Conservation (phyloP, 2,329 filamentous ascomycete species). For the Fusarium phyllophilum region DNA sequence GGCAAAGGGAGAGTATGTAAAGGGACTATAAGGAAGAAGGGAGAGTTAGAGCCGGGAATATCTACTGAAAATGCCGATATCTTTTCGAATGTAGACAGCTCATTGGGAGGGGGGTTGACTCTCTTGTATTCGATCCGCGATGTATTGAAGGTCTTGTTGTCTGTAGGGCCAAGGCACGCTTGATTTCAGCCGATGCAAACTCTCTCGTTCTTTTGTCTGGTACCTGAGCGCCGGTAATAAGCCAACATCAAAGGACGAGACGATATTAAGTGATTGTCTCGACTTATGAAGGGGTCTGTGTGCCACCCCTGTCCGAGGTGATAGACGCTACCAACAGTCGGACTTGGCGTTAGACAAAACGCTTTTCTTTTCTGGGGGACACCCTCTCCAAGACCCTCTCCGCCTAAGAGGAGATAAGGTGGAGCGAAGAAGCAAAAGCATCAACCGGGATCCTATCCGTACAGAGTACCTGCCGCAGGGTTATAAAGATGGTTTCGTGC, state of each 20-base stretch:
- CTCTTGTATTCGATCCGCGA: constrained; percentile 47
- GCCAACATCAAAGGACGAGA: constrained; percentile 39
- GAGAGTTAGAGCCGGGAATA: constrained; percentile 35
- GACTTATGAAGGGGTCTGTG: constrained; percentile 47
- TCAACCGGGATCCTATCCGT: constrained; percentile 45
- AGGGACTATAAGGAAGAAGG: constrained; percentile 42
- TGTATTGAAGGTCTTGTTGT: constrained; percentile 38
- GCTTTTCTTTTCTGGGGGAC: constrained; percentile 18
- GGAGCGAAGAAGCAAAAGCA: constrained; percentile 44
- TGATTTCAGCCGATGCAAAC: constrained; percentile 42
- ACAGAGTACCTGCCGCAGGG: constrained; percentile 37
- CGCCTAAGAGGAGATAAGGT: constrained; percentile 32
- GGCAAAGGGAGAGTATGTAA: constrained; percentile 39
- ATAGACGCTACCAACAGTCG: constrained; percentile 42
- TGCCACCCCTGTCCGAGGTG: constrained; percentile 45
- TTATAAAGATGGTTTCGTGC: constrained; percentile 33
- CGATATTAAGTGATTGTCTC: constrained; percentile 48
- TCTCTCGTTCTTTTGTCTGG: constrained; percentile 44
- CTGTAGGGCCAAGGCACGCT: constrained; percentile 32
- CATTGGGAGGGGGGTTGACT: constrained; percentile 41
- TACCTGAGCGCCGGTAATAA: constrained; percentile 47
- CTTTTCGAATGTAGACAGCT: constrained; percentile 33
- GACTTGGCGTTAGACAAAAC: constrained; percentile 39
- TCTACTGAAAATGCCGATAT: constrained; percentile 31
- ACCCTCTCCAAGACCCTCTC: constrained; percentile 30